Evolutionary conservation across 129 eudicot genomes (phyloP).

Genomic region (Artemisia argyi): DNA sequence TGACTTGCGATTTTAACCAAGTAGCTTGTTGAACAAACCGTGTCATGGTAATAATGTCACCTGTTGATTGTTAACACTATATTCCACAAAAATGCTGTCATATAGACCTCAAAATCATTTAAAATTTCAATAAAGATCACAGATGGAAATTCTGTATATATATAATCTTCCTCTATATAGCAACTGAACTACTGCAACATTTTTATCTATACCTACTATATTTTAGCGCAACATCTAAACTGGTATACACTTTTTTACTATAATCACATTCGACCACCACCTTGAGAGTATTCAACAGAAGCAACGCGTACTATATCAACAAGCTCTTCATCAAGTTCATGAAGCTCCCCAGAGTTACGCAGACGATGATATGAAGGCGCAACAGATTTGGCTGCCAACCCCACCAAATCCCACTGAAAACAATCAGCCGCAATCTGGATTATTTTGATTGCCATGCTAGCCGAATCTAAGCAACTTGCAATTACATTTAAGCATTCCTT

Average conservation of each 20-base stretch:
- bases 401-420: slow-evolving; percentile 68
- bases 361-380: slow-evolving; percentile 66
- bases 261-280: slow-evolving; percentile 17
- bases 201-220: slow-evolving; percentile 17
- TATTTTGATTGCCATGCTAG: slow-evolving; percentile 51
- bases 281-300: slow-evolving; percentile 63
- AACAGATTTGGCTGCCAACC: slow-evolving; percentile 55
- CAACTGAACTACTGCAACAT: slow-evolving; percentile 7
- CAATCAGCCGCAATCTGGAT: slow-evolving; percentile 61
- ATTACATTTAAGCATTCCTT: slow-evolving; percentile 51
- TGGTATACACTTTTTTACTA: too few species aligned
- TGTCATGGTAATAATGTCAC: too few species aligned
- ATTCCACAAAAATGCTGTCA: background rate
- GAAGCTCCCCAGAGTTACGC: slow-evolving; percentile 67
- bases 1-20: too few species aligned
- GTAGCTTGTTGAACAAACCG: too few species aligned
- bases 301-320: slow-evolving; percentile 76
- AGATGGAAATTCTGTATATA: background rate
- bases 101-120: background rate
- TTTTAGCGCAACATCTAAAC: slow-evolving; percentile 9
- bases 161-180: slow-evolving; percentile 20
- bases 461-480: slow-evolving; percentile 54
- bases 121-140: background rate
- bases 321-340: slow-evolving; percentile 55
- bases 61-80: background rate